These are phyloP conservation scores for Arthrobotrys conoides DNA, from an alignment of 2,329 filamentous ascomycete species.

Conservation along the genomic window DNA sequence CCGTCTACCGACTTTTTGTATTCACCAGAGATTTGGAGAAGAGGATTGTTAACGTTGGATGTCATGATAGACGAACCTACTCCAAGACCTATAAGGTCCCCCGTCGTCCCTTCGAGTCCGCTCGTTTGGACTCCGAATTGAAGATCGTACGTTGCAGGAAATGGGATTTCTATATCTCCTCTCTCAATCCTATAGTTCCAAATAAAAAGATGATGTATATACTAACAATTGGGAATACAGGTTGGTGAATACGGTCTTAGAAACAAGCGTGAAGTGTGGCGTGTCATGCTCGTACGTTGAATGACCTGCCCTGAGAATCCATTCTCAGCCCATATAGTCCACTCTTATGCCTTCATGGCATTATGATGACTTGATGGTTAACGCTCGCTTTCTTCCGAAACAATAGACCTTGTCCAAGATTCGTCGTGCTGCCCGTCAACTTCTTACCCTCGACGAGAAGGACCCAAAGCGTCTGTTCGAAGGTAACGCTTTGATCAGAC, in stretches of 20 bases:
- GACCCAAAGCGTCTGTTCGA: conserved; percentile 99
- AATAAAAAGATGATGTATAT: neutral
- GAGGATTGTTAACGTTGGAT: conserved; percentile 32
- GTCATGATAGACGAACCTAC: conserved; percentile 70
- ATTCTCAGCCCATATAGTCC: conserved; percentile 60
- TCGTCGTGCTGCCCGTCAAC: conserved; percentile 99
- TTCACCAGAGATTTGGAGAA: neutral
- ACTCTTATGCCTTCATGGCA: conserved; percentile 61
- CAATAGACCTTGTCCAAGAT: conserved; percentile 93
- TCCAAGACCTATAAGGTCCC: conserved; percentile 94
- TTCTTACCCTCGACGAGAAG: conserved; percentile 99
- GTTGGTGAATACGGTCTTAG: conserved; percentile 99
- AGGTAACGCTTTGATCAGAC: conserved; percentile 99
- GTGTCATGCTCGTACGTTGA: conserved; percentile 81
- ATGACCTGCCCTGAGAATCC: conserved; percentile 55
- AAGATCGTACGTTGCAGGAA: conserved; percentile 77
- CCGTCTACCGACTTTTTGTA: neutral
- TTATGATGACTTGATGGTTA: conserved; percentile 61
- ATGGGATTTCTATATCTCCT: conserved; percentile 4
- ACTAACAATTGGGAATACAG: conserved; percentile 5
- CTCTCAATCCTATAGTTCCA: conserved; percentile 16
- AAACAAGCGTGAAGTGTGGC: conserved; percentile 99
- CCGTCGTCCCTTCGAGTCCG: conserved; percentile 86
- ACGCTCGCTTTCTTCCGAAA: conserved; percentile 28
- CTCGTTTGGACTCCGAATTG: conserved; percentile 99